Conservation (phyloP, 2,329 filamentous ascomycete species). For the Podosphaera fusca region DNA sequence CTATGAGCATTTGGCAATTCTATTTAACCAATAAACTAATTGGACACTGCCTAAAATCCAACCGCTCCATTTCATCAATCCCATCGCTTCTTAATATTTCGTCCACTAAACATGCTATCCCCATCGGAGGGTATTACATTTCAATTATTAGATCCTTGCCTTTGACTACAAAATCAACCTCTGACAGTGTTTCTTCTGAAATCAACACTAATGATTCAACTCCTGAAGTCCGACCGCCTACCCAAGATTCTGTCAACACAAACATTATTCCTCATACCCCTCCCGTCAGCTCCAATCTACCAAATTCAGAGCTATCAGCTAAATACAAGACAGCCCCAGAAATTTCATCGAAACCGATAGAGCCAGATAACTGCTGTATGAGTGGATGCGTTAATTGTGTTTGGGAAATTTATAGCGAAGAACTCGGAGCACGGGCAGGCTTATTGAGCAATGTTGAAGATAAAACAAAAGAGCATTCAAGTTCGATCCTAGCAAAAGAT, state of each 20-base stretch:
- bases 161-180: not conserved
- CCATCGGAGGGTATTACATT: constrained; percentile 36
- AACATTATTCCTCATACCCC: not conserved
- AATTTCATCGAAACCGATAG: constrained; percentile 63
- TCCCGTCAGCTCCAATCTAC: not conserved
- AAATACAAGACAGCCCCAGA: not conserved
- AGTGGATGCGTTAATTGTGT: constrained; percentile 95
- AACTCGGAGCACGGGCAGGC: constrained; percentile 69
- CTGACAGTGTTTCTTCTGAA: not conserved
- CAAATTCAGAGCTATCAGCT: constrained; percentile 1
- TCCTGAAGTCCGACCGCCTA: not conserved
- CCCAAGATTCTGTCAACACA: too few relatives aligned
- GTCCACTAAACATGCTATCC: constrained; percentile 16
- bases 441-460: constrained; percentile 8
- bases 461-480: not conserved
- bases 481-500: not conserved
- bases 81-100: constrained; percentile 1
- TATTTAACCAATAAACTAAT: constrained; percentile 6
- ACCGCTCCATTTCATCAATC: not conserved
- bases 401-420: constrained; percentile 79
- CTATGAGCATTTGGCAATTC: constrained; percentile 12
- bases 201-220: not conserved
- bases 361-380: constrained; percentile 99
- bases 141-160: constrained; percentile 26
- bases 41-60: constrained; percentile 4